A percentile compares a stretch with the other conserved stretches of the same genome.
These are phyloP conservation scores for Nicotiana sylvestris DNA, from an alignment of 257 asterid species.

Conservation along the genomic window DNA sequence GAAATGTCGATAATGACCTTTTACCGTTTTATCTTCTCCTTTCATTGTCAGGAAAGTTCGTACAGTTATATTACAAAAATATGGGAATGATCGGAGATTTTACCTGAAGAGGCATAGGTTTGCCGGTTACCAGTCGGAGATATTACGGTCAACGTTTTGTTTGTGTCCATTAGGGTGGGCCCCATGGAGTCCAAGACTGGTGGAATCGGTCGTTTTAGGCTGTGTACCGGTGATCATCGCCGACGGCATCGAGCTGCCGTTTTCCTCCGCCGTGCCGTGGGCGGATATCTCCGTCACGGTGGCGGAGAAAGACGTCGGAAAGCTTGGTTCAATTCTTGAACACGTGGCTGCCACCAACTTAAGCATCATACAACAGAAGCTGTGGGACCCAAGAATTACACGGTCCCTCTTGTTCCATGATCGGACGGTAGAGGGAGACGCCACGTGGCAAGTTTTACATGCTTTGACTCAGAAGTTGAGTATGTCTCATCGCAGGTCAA, in stretches of 20 bases:
- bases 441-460: constrained; percentile 71
- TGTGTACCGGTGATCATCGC: constrained; percentile 89
- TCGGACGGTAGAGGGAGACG: constrained; percentile 60
- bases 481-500: constrained; percentile 41
- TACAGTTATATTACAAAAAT: constrained; percentile 56
- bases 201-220: constrained; percentile 79
- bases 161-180: constrained; percentile 94
- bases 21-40: background rate
- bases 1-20: background rate
- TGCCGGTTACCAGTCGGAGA: constrained; percentile 77
- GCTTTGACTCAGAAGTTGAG: constrained; percentile 34
- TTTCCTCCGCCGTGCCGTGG: constrained; percentile 73
- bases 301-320: constrained; percentile 69
- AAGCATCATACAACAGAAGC: constrained; percentile 47
- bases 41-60: constrained; percentile 46
- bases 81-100: constrained; percentile 56
- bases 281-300: constrained; percentile 59
- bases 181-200: constrained; percentile 94
- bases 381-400: constrained; percentile 52
- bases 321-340: constrained; percentile 50
- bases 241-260: constrained; percentile 70
- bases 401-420: constrained; percentile 50
- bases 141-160: constrained; percentile 68
- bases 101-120: constrained; percentile 59
- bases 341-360: constrained; percentile 65